A percentile compares a stretch with the other conserved stretches of the same genome.
Evolutionary conservation across 768 basidiomycete genomes (phyloP).

Genomic region (Russula vinacea): DNA sequence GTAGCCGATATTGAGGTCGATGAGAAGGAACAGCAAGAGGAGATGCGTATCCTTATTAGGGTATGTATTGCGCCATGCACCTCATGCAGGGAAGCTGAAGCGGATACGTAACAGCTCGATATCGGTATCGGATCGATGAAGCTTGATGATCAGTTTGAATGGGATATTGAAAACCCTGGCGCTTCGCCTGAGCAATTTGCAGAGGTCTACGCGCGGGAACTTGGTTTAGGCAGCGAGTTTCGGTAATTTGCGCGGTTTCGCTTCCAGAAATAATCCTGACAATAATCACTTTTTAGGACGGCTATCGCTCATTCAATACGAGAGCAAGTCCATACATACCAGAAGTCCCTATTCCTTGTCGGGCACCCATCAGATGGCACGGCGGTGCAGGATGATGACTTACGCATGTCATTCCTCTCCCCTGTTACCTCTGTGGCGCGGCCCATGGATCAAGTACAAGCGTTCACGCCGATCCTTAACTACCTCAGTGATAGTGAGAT

Average conservation of each 20-base stretch:
- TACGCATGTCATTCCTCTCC: constrained; percentile 85
- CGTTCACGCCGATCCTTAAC: constrained; percentile 86
- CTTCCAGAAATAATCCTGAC: not conserved
- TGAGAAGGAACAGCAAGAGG: constrained; percentile 67
- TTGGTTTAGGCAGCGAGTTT: constrained; percentile 92
- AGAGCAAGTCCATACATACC: constrained; percentile 89
- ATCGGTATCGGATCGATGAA: constrained; percentile 92
- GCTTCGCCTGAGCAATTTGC: constrained; percentile 93
- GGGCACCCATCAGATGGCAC: constrained; percentile 83
- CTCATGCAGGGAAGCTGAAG: constrained; percentile 11
- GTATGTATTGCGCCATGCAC: constrained; percentile 43
- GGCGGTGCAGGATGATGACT: constrained; percentile 81
- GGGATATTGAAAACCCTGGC: constrained; percentile 81
- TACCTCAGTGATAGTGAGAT: constrained; percentile 87
- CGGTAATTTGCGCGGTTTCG: constrained; percentile 40
- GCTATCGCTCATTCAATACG: constrained; percentile 94
- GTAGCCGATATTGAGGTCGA: constrained; percentile 65
- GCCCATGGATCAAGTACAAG: constrained; percentile 69
- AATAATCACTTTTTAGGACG: constrained; percentile 51
- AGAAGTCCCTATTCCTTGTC: constrained; percentile 87
- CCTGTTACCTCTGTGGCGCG: constrained; percentile 69
- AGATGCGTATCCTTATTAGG: constrained; percentile 90
- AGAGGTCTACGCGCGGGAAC: constrained; percentile 76
- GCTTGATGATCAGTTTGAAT: constrained; percentile 95
- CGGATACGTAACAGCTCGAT: constrained; percentile 68